phyloP scores from a whole-genome alignment of 192 early-diverging fungal species.

The Anaeromyces robustus region DNA sequence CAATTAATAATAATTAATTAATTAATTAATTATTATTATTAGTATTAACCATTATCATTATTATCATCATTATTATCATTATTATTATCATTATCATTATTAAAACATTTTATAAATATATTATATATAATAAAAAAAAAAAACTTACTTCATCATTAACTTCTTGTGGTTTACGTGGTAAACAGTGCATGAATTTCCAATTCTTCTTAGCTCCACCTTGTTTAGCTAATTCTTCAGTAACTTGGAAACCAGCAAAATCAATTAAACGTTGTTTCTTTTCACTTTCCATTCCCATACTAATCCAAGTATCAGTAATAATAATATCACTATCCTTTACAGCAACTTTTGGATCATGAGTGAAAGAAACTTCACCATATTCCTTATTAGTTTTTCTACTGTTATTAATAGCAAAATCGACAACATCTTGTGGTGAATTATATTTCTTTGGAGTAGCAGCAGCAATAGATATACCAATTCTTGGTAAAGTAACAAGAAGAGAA shows the following conservation, averaged over 20 bases:
- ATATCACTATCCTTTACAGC: slow-evolving; percentile 70
- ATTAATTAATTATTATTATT: too few relatives aligned
- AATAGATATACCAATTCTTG: slow-evolving; percentile 71
- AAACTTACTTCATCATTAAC: slow-evolving; percentile 72
- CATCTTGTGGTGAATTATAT: slow-evolving; percentile 54
- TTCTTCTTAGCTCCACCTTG: slow-evolving; percentile 61
- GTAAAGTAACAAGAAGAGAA: slow-evolving; percentile 73
- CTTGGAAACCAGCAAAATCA: slow-evolving; percentile 71
- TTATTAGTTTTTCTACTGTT: slow-evolving; percentile 38
- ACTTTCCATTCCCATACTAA: slow-evolving; percentile 92
- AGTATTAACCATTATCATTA: too few relatives aligned
- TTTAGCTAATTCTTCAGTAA: slow-evolving; percentile 71
- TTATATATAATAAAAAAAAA: too few relatives aligned
- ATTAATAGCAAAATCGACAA: slow-evolving; percentile 46
- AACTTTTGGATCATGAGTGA: slow-evolving; percentile 49
- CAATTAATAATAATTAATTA: too few relatives aligned
- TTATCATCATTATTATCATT: too few relatives aligned
- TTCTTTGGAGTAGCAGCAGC: slow-evolving; percentile 69
- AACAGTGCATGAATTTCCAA: slow-evolving; percentile 98
- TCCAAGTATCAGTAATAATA: slow-evolving; percentile 96
- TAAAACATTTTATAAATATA: too few relatives aligned
- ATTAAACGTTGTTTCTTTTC: slow-evolving; percentile 69
- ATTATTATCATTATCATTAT: too few relatives aligned
- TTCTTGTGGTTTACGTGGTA: slow-evolving; percentile 94
- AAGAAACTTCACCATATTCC: slow-evolving; percentile 14